Percentiles rank a stretch among this genome's conserved stretches.
These are phyloP conservation scores for Septoria linicola DNA, from an alignment of 2,329 filamentous ascomycete species.

Conservation along the genomic window DNA sequence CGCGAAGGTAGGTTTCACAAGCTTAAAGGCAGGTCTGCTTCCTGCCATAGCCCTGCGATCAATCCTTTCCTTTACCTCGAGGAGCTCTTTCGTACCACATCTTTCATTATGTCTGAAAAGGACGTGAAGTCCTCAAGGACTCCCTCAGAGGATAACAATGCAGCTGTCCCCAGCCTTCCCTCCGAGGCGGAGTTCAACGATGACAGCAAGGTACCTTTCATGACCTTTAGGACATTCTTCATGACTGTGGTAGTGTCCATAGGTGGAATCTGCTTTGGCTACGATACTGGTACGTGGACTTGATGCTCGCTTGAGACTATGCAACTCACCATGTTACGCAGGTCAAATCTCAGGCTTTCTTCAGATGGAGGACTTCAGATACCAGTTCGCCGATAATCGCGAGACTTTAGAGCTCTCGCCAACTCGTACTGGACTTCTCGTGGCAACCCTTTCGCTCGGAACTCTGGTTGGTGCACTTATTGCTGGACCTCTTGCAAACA, in stretches of 20 bases:
- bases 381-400: slow-evolving; percentile 52
- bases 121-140: slow-evolving; percentile 11
- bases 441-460: slow-evolving; percentile 58
- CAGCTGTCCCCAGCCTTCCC: slow-evolving; percentile 3
- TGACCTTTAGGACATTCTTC: slow-evolving; percentile 29
- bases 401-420: slow-evolving; percentile 48
- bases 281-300: slow-evolving; percentile 26
- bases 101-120: slow-evolving; percentile 6
- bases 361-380: slow-evolving; percentile 56
- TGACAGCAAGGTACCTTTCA: slow-evolving; percentile 18
- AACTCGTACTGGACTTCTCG: slow-evolving; percentile 60
- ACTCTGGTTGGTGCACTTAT: slow-evolving; percentile 57
- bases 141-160: slow-evolving; percentile 7
- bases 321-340: slow-evolving; percentile 45
- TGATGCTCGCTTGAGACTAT: not conserved
- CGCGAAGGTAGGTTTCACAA: not conserved
- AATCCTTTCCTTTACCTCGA: not conserved
- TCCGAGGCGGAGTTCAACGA: slow-evolving; percentile 21
- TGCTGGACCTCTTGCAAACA: slow-evolving; percentile 59
- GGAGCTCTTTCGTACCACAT: no score
- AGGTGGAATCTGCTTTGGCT: slow-evolving; percentile 38
- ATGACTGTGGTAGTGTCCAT: slow-evolving; percentile 36
- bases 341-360: slow-evolving; percentile 62
- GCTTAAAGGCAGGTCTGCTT: not conserved
- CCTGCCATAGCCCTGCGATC: not conserved